These are phyloP conservation scores for Olyra latifolia DNA, from an alignment of 176 grass and related monocot genomes.

Conservation along the genomic window DNA sequence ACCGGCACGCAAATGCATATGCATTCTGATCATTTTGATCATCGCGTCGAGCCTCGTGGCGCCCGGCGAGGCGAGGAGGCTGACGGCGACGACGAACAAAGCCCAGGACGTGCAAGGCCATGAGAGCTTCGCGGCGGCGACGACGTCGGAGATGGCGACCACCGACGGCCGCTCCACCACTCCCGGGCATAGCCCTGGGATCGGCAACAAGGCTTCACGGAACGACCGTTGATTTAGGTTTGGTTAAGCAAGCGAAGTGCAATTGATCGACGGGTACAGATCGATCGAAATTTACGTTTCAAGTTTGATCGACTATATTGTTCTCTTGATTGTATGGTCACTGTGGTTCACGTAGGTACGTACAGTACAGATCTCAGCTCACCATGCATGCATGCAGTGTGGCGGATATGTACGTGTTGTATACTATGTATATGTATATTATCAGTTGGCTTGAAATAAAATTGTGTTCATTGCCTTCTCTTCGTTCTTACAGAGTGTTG, in stretches of 20 bases:
- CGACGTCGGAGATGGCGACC: slow-evolving; percentile 18
- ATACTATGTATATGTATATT: not conserved
- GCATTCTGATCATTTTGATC: slow-evolving; percentile 37
- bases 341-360: not conserved
- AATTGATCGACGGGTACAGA: not conserved
- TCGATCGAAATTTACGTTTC: not conserved
- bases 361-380: not conserved
- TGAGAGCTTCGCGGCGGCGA: not conserved
- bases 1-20: not conserved
- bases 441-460: not conserved
- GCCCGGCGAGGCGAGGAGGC: slow-evolving; percentile 25
- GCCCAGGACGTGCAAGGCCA: not conserved
- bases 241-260: not conserved
- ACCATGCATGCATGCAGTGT: not conserved
- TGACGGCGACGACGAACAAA: slow-evolving; percentile 1
- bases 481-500: not conserved
- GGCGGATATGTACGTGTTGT: not conserved
- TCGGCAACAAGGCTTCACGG: slow-evolving; percentile 55
- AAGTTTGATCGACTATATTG: not conserved
- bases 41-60: not conserved
- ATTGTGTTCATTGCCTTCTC: not conserved
- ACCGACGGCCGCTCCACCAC: slow-evolving; percentile 45
- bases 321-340: slow-evolving; percentile 2
- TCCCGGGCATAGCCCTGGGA: slow-evolving; percentile 68
- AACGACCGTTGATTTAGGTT: slow-evolving; percentile 33